phyloP scores from a whole-genome alignment of 2,329 filamentous ascomycete species.

The Colletotrichum lentis region DNA sequence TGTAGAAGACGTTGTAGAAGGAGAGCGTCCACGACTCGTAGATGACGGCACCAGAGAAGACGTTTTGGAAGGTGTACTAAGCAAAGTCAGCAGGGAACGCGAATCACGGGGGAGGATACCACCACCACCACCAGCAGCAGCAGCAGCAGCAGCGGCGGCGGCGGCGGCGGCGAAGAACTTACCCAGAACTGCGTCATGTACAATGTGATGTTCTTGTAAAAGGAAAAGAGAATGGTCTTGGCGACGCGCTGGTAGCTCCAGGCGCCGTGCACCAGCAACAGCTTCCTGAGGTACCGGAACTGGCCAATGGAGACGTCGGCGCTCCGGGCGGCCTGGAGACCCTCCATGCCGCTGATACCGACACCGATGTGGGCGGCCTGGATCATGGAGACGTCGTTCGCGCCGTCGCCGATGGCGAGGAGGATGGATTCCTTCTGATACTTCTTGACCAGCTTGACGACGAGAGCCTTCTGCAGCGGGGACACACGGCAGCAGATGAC shows the following conservation, averaged over 20 bases:
- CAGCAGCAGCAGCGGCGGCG: background rate
- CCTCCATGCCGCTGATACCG: slow-evolving; percentile 96
- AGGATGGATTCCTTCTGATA: slow-evolving; percentile 88
- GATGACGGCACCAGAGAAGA: slow-evolving; percentile 96
- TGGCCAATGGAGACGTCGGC: slow-evolving; percentile 96
- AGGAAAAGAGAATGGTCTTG: slow-evolving; percentile 97
- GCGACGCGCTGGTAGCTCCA: slow-evolving; percentile 98
- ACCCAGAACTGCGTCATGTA: slow-evolving; percentile 99
- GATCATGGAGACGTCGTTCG: slow-evolving; percentile 99
- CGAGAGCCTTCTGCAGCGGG: slow-evolving; percentile 93
- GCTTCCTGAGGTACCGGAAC: slow-evolving; percentile 92
- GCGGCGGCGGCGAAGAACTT: too few species aligned
- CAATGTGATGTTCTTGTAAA: slow-evolving; percentile 98
- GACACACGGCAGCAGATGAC: slow-evolving; percentile 98
- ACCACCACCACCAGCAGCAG: too few species aligned
- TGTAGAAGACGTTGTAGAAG: slow-evolving; percentile 99
- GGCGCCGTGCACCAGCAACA: slow-evolving; percentile 91
- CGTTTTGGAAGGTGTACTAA: slow-evolving; percentile 96
- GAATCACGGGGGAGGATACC: background rate
- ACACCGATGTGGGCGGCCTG: slow-evolving; percentile 98
- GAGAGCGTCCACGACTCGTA: slow-evolving; percentile 99
- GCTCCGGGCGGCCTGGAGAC: slow-evolving; percentile 93
- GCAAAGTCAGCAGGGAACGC: slow-evolving; percentile 42
- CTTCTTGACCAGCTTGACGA: slow-evolving; percentile 97
- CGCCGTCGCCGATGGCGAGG: slow-evolving; percentile 94